Percentiles rank a stretch among this genome's conserved stretches.
phyloP scores from a whole-genome alignment of 768 basidiomycete species.

The Tricholoma matsutake region DNA sequence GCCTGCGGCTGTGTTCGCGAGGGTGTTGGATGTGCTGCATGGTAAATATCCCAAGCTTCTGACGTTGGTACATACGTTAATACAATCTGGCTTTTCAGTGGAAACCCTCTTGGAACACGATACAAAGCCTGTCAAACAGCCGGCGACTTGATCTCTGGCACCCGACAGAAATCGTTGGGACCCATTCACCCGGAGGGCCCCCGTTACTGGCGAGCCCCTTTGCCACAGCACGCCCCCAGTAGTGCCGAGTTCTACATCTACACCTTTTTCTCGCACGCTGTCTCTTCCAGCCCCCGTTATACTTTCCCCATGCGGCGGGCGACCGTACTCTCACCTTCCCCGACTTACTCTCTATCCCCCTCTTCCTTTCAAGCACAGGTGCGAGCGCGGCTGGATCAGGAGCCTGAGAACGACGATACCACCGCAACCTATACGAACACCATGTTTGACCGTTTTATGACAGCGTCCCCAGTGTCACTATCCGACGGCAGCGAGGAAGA shows the following conservation, averaged over 20 bases:
- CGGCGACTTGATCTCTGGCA: slow-evolving; percentile 39
- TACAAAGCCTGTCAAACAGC: slow-evolving; percentile 60
- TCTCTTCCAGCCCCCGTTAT: slow-evolving; percentile 35
- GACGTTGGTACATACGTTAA: neutral
- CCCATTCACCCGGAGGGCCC: slow-evolving; percentile 39
- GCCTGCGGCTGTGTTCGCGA: slow-evolving; percentile 67
- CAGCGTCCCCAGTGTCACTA: slow-evolving; percentile 34
- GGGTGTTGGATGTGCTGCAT: slow-evolving; percentile 63
- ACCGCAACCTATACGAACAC: neutral
- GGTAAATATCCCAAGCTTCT: slow-evolving; percentile 32
- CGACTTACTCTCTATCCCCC: slow-evolving; percentile 9
- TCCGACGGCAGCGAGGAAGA: slow-evolving; percentile 29
- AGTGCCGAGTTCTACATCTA: slow-evolving; percentile 31
- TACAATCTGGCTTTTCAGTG: slow-evolving; percentile 33
- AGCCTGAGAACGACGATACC: neutral
- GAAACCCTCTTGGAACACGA: slow-evolving; percentile 62
- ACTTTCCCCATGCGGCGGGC: slow-evolving; percentile 24
- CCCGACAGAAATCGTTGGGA: slow-evolving; percentile 12
- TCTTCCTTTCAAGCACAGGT: slow-evolving; percentile 9
- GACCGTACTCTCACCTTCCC: slow-evolving; percentile 31
- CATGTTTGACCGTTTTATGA: slow-evolving; percentile 30
- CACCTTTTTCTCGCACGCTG: slow-evolving; percentile 47
- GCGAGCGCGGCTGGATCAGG: neutral
- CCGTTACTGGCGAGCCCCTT: slow-evolving; percentile 37
- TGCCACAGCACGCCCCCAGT: slow-evolving; percentile 11